These are phyloP conservation scores for Rhynchosporium agropyri DNA, from an alignment of 2,329 filamentous ascomycete species.

Conservation along the genomic window DNA sequence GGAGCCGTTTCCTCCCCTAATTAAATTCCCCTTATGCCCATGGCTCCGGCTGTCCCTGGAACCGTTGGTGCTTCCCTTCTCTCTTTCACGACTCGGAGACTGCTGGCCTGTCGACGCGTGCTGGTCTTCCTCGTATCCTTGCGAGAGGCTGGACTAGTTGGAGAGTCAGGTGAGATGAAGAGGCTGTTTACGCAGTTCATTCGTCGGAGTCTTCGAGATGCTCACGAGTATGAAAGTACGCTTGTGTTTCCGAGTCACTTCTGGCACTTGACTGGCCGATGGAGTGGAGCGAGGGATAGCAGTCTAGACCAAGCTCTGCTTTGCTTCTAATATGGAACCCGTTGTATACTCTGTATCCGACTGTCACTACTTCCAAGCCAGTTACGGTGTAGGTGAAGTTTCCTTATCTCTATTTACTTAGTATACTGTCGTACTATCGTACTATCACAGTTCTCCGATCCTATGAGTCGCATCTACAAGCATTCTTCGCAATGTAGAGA, in stretches of 20 bases:
- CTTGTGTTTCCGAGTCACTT: constrained; percentile 29
- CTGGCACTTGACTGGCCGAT: constrained; percentile 29
- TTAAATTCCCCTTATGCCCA: neutral
- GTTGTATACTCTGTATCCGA: no score
- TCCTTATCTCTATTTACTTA: no score
- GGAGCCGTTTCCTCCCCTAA: constrained; percentile 5
- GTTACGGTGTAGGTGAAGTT: no score
- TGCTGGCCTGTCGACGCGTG: constrained; percentile 37
- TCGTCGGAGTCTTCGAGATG: constrained; percentile 18
- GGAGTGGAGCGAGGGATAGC: constrained; percentile 20
- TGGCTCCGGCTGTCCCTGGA: constrained; percentile 26
- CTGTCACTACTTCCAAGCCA: no score
- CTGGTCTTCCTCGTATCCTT: constrained; percentile 31
- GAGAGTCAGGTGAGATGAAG: constrained; percentile 33
- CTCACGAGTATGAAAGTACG: constrained; percentile 27
- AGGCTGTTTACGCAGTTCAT: constrained; percentile 33
- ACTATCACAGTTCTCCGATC: no score
- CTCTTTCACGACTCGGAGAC: constrained; percentile 25
- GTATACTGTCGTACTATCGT: no score
- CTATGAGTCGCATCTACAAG: no score
- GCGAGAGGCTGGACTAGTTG: constrained; percentile 31
- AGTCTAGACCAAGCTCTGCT: constrained; percentile 10
- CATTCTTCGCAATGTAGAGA: no score
- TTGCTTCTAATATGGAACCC: neutral
- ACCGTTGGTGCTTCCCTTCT: constrained; percentile 23